A percentile compares a stretch with the other conserved stretches of the same genome.
Evolutionary conservation across 83 land plant genomes (phyloP).

Genomic region (Picea abies): DNA sequence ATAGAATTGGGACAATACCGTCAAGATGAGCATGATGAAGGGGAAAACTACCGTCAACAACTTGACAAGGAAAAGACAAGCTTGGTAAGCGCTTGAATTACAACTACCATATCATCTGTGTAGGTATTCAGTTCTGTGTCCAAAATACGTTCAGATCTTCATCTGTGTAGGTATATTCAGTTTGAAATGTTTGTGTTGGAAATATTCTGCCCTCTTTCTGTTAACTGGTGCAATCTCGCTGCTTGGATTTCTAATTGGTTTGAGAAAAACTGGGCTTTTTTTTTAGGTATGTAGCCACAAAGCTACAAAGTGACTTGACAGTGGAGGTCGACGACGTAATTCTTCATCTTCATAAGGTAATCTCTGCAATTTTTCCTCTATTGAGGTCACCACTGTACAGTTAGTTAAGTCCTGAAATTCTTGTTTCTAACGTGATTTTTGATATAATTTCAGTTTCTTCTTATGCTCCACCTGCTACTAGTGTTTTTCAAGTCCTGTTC

Average conservation of each 20-base stretch:
- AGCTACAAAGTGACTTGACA: constrained; percentile 37
- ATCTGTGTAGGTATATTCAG: too few species aligned
- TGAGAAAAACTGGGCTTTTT: not conserved
- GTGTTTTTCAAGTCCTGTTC: too few species aligned
- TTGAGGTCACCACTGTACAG: not conserved
- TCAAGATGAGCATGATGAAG: not conserved
- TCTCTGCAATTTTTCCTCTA: not conserved
- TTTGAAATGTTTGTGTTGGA: too few species aligned
- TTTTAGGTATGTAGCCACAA: constrained; percentile 37
- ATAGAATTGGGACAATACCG: too few species aligned
- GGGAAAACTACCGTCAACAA: not conserved
- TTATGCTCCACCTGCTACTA: too few species aligned
- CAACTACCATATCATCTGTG: not conserved
- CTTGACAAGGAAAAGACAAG: not conserved
- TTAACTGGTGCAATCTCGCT: not conserved
- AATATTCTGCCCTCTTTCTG: not conserved
- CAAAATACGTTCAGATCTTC: too few species aligned
- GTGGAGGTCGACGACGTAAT: constrained; percentile 41
- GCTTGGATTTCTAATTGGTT: not conserved
- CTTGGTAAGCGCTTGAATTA: not conserved
- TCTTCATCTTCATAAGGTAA: constrained; percentile 49
- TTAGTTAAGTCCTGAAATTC: too few species aligned
- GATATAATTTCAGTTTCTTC: too few species aligned
- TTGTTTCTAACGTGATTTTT: too few species aligned
- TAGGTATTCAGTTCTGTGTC: too few species aligned